Conservation (phyloP, 2,329 filamentous ascomycete genomes). For the Colletotrichum sojae region DNA sequence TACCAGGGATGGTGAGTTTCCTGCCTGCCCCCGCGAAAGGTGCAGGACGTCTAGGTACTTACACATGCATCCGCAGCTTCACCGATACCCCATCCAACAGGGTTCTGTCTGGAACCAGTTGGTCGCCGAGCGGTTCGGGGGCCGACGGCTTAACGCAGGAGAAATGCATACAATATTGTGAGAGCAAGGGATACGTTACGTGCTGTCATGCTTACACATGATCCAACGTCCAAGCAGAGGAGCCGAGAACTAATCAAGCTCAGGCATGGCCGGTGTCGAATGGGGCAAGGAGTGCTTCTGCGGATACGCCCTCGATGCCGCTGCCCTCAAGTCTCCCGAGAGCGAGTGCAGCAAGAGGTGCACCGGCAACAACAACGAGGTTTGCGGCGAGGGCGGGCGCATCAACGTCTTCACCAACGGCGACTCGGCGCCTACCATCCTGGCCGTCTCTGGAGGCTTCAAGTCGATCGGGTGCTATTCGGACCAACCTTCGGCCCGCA, state of each 20-base stretch:
- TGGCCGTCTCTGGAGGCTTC: slow-evolving; percentile 67
- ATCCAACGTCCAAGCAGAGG: background rate
- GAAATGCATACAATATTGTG: slow-evolving; percentile 63
- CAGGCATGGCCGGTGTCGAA: slow-evolving; percentile 58
- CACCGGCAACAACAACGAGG: slow-evolving; percentile 58
- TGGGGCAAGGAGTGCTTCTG: slow-evolving; percentile 69
- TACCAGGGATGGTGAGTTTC: slow-evolving; percentile 21
- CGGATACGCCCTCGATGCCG: slow-evolving; percentile 64
- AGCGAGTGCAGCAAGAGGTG: slow-evolving; percentile 72
- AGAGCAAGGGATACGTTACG: slow-evolving; percentile 51
- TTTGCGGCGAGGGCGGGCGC: slow-evolving; percentile 61
- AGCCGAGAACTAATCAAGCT: background rate
- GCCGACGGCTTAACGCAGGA: slow-evolving; percentile 45
- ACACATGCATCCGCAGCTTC: background rate
- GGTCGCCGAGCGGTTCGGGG: background rate
- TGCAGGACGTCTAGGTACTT: no score
- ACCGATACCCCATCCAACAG: background rate
- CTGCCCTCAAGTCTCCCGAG: slow-evolving; percentile 58
- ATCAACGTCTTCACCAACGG: slow-evolving; percentile 66
- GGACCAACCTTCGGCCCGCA: slow-evolving; percentile 58
- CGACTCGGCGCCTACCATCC: slow-evolving; percentile 58
- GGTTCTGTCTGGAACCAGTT: slow-evolving; percentile 1
- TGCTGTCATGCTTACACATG: background rate
- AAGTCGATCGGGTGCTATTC: slow-evolving; percentile 72
- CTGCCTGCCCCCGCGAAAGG: no score